Base-by-base conservation (phyloP, 2,329 filamentous ascomycete species). In the Pseudocercospora crystallina region DNA sequence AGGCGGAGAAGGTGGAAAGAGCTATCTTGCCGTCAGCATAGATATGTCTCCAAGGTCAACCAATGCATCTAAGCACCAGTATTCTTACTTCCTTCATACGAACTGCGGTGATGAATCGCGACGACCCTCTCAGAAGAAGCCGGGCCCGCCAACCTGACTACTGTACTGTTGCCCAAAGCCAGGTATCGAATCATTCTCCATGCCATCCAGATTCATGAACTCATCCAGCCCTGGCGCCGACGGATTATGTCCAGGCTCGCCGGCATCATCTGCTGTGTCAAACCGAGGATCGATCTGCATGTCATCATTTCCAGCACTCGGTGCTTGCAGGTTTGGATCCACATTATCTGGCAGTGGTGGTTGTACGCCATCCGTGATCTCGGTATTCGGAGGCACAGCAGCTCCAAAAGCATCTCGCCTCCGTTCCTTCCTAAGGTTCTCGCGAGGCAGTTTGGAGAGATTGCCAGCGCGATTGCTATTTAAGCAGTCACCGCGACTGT, bases 351-450 rank as follows among this genome's bases (percentile, higher is more conserved):
- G 34, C 2, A 33, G 8, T 13, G 71, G 70, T n/a, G 65, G 58
- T 7, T 71, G 68, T 2, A 73, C 46, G 0, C 73, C 71, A 15
- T 76, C 73, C 3, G 67, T 51, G 15, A 78, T 65, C 32, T 62
- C 59, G 2, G 66, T 65, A 4, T 61, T 61, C 3, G 66, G 53
- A 9, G 75, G 74, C 4, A 77, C 60, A 4, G 72, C 68, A 1
- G 56, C 49, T 1, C 73, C 72, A 45, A 78, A 71, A 0, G 76
- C 76, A n/a, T 68, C 67, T 3, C 69, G 49, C 12, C 75, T 62
- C 12, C 67, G 64, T 3, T 64, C 59, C 39, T 62, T 61, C 5
- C 64, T 50, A 2, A 63, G 57, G 11, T 72, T 71, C 1, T 59
- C 47, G 7, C 57, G 59, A 30, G 50, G 53, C 55, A 52, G 54